These are phyloP conservation scores for Colletotrichum plurivorum DNA, from an alignment of 2,329 filamentous ascomycete genomes.

Conservation along the genomic window DNA sequence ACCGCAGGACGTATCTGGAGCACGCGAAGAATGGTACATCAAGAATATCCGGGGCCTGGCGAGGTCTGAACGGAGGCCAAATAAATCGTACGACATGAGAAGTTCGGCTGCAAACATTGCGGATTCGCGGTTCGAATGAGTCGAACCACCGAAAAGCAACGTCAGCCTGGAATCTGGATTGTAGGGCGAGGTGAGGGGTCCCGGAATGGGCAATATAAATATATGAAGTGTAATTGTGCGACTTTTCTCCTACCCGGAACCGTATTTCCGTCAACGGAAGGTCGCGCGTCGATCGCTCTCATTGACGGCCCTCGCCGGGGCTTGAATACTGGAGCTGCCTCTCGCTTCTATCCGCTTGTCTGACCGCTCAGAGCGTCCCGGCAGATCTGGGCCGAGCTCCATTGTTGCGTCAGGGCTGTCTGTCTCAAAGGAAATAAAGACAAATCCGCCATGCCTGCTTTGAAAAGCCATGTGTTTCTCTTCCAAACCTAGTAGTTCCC, in stretches of 20 bases:
- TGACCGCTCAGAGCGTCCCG: neutral
- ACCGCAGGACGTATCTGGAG: slow-evolving; percentile 59
- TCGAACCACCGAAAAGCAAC: neutral
- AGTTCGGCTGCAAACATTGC: neutral
- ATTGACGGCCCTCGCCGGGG: neutral
- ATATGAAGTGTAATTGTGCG: slow-evolving; percentile 18
- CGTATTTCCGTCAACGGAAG: neutral
- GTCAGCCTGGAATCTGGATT: too few relatives aligned
- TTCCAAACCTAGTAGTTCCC: too few relatives aligned
- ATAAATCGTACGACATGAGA: slow-evolving; percentile 23
- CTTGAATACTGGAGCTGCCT: slow-evolving; percentile 13
- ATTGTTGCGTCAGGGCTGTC: neutral
- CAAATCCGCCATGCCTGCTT: too few relatives aligned
- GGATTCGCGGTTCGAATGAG: neutral
- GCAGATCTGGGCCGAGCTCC: slow-evolving; percentile 18
- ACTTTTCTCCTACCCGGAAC: slow-evolving; percentile 15
- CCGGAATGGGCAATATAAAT: slow-evolving; percentile 11
- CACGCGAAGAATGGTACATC: slow-evolving; percentile 21
- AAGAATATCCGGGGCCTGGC: slow-evolving; percentile 2
- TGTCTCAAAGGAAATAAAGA: too few relatives aligned
- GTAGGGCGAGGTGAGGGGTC: neutral
- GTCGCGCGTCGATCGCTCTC: slow-evolving; percentile 4
- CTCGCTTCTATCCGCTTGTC: slow-evolving; percentile 17
- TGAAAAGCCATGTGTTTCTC: too few relatives aligned
- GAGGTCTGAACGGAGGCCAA: slow-evolving; percentile 6